Evolutionary conservation across 257 asterid species (phyloP).

Genomic region (Nicotiana paniculata): DNA sequence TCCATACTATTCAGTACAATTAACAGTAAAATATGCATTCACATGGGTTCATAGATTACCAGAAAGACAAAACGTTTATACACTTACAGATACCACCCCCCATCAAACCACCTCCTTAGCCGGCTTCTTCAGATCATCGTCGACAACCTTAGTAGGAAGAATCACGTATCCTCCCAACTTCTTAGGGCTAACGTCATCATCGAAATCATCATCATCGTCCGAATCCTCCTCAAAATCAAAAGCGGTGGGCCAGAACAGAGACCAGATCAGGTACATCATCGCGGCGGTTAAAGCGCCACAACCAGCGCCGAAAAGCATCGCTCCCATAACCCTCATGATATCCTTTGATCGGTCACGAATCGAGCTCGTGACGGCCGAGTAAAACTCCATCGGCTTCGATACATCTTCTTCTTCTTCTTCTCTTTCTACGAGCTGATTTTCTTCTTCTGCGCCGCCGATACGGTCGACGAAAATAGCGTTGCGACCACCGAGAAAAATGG

Average conservation of each 20-base stretch:
- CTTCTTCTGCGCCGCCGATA: neutral
- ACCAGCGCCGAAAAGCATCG: conserved; percentile 65
- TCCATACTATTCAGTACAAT: neutral
- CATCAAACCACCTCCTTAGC: conserved; percentile 52
- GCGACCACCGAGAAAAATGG: conserved; percentile 13
- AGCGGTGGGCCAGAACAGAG: conserved; percentile 43
- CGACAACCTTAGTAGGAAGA: conserved; percentile 34
- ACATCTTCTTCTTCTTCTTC: neutral
- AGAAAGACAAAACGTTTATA: neutral
- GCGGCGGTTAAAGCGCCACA: conserved; percentile 75
- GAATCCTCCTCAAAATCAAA: conserved; percentile 39
- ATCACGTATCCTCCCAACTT: conserved; percentile 48
- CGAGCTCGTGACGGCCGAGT: conserved; percentile 55
- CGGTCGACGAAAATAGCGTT: conserved; percentile 2
- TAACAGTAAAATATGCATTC: neutral
- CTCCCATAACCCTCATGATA: conserved; percentile 71
- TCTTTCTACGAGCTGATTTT: neutral
- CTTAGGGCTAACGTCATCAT: conserved; percentile 30
- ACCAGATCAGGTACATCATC: conserved; percentile 56
- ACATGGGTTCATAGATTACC: neutral
- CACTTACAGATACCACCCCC: neutral
- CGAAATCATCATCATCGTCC: conserved; percentile 31
- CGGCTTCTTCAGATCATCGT: conserved; percentile 42
- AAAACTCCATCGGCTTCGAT: conserved; percentile 24
- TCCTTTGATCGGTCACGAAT: conserved; percentile 60